These are phyloP conservation scores for Ophiostoma himal-ulmi DNA, from an alignment of 2,329 filamentous ascomycete genomes.

Conservation along the genomic window DNA sequence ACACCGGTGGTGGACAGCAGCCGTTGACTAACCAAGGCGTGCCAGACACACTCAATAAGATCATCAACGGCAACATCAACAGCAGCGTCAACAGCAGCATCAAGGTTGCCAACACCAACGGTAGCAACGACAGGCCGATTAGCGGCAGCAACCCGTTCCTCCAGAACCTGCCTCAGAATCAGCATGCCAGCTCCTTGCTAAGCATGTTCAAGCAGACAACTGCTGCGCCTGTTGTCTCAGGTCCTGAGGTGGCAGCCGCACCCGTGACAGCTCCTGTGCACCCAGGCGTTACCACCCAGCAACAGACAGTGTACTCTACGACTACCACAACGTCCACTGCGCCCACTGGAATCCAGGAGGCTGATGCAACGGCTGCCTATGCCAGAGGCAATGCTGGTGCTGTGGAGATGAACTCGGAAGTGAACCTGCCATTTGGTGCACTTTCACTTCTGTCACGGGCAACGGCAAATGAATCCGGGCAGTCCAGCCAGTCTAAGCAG, in stretches of 20 bases:
- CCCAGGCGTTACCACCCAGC: background rate
- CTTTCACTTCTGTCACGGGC: slow-evolving; percentile 37
- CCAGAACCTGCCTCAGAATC: slow-evolving; percentile 10
- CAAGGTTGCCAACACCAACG: background rate
- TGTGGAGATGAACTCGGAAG: slow-evolving; percentile 34
- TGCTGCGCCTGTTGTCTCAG: background rate
- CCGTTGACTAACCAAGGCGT: background rate
- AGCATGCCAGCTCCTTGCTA: slow-evolving; percentile 25
- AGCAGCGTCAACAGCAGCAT: background rate
- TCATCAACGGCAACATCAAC: slow-evolving; percentile 12
- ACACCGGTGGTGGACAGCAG: background rate
- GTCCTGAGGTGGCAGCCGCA: background rate
- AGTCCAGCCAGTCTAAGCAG: background rate
- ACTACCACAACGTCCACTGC: slow-evolving; percentile 19
- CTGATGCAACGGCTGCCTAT: slow-evolving; percentile 29
- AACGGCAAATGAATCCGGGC: slow-evolving; percentile 21
- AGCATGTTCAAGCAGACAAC: slow-evolving; percentile 42
- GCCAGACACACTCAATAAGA: slow-evolving; percentile 7
- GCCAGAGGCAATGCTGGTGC: slow-evolving; percentile 30
- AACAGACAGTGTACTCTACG: slow-evolving; percentile 15
- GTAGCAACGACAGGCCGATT: background rate
- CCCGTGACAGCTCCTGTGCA: background rate
- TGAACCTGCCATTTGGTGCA: slow-evolving; percentile 38
- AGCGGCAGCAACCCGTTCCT: slow-evolving; percentile 13
- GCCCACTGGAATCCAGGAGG: slow-evolving; percentile 1